Percentiles rank a stretch among this genome's conserved stretches.
These are phyloP conservation scores for Suhomyces anneliseae DNA, from an alignment of 1,139 yeast species.

Conservation along the genomic window DNA sequence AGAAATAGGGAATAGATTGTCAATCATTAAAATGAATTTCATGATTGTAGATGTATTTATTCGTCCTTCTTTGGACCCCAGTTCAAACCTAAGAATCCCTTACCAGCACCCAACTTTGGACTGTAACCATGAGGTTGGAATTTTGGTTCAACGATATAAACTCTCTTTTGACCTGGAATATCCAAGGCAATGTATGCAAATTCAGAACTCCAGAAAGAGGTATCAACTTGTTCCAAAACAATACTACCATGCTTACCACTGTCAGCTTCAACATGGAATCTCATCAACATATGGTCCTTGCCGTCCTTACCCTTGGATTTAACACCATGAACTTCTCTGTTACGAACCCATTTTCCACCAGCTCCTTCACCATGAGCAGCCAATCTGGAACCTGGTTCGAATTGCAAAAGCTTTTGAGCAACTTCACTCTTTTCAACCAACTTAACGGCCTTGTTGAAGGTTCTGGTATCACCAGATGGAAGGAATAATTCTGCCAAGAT, in stretches of 20 bases:
- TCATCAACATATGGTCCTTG: conserved; percentile 77
- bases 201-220: conserved; percentile 65
- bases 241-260: conserved; percentile 60
- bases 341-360: conserved; percentile 81
- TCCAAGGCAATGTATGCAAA: conserved; percentile 76
- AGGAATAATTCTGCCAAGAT: conserved; percentile 75
- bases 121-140: conserved; percentile 39
- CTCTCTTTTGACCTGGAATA: conserved; percentile 66
- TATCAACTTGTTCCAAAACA: conserved; percentile 74
- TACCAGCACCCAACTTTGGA: conserved; percentile 32
- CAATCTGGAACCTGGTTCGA: conserved; percentile 56
- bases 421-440: conserved; percentile 66
- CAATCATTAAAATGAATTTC: no score
- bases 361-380: conserved; percentile 79
- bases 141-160: conserved; percentile 70
- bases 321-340: conserved; percentile 71
- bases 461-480: conserved; percentile 88
- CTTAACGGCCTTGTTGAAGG: conserved; percentile 83
- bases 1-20: no score
- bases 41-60: background rate
- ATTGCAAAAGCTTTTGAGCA: conserved; percentile 58
- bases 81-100: conserved; percentile 75
- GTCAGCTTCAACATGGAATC: conserved; percentile 78
- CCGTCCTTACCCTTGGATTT: conserved; percentile 66
- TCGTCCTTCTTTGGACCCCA: conserved; percentile 78